A percentile compares a stretch with the other conserved stretches of the same genome.
These are phyloP conservation scores for Cymbopogon citratus DNA, from an alignment of 176 grass and related monocot species.

Conservation along the genomic window DNA sequence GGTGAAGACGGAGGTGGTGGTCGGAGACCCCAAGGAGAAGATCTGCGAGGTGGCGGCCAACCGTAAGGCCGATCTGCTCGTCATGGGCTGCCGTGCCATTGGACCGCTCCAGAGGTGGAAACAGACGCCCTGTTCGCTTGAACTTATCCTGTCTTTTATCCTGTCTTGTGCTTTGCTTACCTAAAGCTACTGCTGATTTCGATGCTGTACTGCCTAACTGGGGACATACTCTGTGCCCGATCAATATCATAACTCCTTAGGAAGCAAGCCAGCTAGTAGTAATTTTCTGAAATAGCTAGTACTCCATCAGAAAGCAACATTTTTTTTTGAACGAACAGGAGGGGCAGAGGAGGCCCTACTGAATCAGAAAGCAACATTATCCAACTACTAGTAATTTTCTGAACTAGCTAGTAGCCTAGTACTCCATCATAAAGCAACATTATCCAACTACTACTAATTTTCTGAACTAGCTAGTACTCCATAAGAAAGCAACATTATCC, in stretches of 20 bases:
- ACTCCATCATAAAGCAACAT: too few relatives aligned
- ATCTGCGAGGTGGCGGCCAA: slow-evolving; percentile 66
- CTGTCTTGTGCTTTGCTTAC: background rate
- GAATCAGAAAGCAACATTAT: too few relatives aligned
- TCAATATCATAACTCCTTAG: background rate
- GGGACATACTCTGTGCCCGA: background rate
- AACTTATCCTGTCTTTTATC: too few relatives aligned
- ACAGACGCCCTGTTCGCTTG: too few relatives aligned
- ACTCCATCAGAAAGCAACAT: background rate
- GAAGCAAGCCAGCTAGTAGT: background rate
- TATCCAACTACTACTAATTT: background rate
- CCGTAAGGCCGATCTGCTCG: slow-evolving; percentile 72
- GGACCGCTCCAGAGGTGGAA: slow-evolving; percentile 75
- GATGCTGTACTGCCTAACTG: background rate
- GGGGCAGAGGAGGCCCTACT: too few relatives aligned
- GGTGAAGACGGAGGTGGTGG: slow-evolving; percentile 80
- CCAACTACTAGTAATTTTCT: background rate
- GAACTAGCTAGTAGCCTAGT: background rate
- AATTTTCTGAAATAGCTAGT: background rate
- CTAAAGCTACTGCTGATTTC: background rate
- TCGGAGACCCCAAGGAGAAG: slow-evolving; percentile 92
- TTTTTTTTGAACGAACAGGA: too few relatives aligned
- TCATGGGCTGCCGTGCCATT: slow-evolving; percentile 84
- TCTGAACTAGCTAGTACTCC: background rate
- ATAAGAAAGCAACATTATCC: background rate